Evolutionary conservation across 305 asterid species (phyloP), one percentile per base, ranked within the genome.

Genomic region (Solanum hybrid): DNA sequence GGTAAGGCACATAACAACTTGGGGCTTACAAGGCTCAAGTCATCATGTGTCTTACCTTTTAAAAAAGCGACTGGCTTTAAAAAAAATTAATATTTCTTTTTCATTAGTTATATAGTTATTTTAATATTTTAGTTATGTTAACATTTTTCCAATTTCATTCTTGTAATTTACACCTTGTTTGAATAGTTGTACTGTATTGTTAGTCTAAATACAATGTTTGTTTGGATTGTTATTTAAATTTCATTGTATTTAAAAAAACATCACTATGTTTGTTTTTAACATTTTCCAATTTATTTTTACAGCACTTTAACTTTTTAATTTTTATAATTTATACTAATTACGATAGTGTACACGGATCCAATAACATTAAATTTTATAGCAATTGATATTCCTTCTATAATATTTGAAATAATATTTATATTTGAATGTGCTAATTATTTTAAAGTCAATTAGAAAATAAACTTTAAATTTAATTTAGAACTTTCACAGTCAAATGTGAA

Each of bases 41-140:
- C 68, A 0, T 51, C 0, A 17, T 51, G 68, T 0, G 10, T 0
- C 68, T 15, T 51, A 51, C 68, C 0, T 17, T 51, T 14, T 51
- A 51, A 51, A 51, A 51, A 51, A 0, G n/a, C 10, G 0, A 17
- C 1, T 2, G 24, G 0, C 1, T 6, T 41, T 20, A 2, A 57
- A 57, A 57, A 57, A 57, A 57, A 15, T 15, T 51, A 1, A 15
- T 51, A 51, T 51, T 41, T 1, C 8, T 51, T 51, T 57, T 17
- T 57, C 10, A 57, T 17, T 57, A 57, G 2, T 14, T 51, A 57
- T 57, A 57, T 51, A 51, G n/a, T 51, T 39, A 39, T 41, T 37
- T 41, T 41, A 14, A 45, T 17, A 45, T 45, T 13, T 45, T 51
- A 51, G n/a, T 51, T 39, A 39, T 41, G 2, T 41, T 41, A 14